phyloP scores from a whole-genome alignment of 805 yeast species.

The Kurtzmaniella fragi region DNA sequence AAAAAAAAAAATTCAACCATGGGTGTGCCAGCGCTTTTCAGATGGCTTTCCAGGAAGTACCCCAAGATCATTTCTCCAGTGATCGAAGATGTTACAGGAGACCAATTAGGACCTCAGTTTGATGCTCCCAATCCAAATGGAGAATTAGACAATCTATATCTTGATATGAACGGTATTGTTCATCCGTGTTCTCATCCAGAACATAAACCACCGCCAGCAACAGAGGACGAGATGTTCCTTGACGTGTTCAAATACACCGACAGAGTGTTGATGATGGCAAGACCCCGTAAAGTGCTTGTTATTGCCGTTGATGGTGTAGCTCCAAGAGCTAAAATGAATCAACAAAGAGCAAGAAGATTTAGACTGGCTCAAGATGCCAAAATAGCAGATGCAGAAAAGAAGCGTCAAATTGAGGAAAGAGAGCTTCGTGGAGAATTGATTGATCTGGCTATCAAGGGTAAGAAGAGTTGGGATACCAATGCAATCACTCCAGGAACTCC shows the following conservation, averaged over 20 bases:
- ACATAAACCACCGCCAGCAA: slow-evolving; percentile 90
- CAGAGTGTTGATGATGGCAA: slow-evolving; percentile 85
- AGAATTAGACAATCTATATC: slow-evolving; percentile 85
- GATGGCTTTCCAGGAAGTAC: slow-evolving; percentile 91
- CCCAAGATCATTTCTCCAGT: slow-evolving; percentile 94
- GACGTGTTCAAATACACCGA: slow-evolving; percentile 93
- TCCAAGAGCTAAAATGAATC: slow-evolving; percentile 97
- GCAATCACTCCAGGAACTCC: slow-evolving; percentile 99
- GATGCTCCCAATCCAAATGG: slow-evolving; percentile 87
- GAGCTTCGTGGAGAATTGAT: slow-evolving; percentile 67
- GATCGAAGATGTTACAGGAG: slow-evolving; percentile 64
- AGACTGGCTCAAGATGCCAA: slow-evolving; percentile 88
- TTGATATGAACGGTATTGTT: slow-evolving; percentile 98
- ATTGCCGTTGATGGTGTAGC: slow-evolving; percentile 99
- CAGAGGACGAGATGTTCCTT: slow-evolving; percentile 94
- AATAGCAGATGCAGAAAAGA: slow-evolving; percentile 67
- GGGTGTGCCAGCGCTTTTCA: slow-evolving; percentile 98
- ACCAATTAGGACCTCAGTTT: slow-evolving; percentile 59
- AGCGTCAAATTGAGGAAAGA: slow-evolving; percentile 51
- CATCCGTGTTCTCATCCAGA: slow-evolving; percentile 99
- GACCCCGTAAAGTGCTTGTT: slow-evolving; percentile 88
- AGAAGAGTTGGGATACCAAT: slow-evolving; percentile 89
- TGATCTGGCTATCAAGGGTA: slow-evolving; percentile 68
- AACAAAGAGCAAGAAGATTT: slow-evolving; percentile 90
- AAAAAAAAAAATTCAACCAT: slow-evolving; percentile 23